Conservation (phyloP, 768 basidiomycete species). For the Phylloporus scabripes region DNA sequence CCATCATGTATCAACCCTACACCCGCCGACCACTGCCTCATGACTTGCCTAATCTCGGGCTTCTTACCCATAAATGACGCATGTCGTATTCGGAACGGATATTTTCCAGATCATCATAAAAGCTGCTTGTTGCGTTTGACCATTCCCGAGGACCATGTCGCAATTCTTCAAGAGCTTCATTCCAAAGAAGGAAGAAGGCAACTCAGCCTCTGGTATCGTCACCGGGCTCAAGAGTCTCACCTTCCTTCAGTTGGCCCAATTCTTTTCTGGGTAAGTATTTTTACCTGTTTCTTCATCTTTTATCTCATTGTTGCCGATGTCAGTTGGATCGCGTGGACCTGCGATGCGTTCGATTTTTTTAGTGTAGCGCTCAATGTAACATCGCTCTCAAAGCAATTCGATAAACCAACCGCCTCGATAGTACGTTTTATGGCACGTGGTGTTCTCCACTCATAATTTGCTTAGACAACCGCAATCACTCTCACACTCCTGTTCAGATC, state of each 20-base stretch:
- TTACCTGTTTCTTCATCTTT: background rate
- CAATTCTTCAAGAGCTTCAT: slow-evolving; percentile 44
- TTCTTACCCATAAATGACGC: background rate
- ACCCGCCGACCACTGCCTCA: background rate
- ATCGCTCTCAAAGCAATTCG: slow-evolving; percentile 46
- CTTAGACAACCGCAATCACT: slow-evolving; percentile 76
- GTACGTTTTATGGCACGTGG: slow-evolving; percentile 24
- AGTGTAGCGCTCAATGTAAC: slow-evolving; percentile 59
- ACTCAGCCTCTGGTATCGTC: slow-evolving; percentile 35
- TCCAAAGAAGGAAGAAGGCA: slow-evolving; percentile 42
- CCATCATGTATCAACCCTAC: background rate
- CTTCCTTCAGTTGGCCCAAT: slow-evolving; percentile 53
- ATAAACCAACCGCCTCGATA: slow-evolving; percentile 37
- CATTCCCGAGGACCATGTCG: slow-evolving; percentile 9
- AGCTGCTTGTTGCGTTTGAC: background rate
- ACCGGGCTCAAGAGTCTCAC: slow-evolving; percentile 42
- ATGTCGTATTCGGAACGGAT: background rate
- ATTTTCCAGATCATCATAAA: slow-evolving; percentile 14
- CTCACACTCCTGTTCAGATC: slow-evolving; percentile 88
- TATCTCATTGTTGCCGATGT: background rate
- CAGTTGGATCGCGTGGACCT: slow-evolving; percentile 85
- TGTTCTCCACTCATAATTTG: background rate
- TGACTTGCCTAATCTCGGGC: background rate
- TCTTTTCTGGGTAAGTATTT: slow-evolving; percentile 45
- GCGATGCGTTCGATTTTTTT: slow-evolving; percentile 87